A percentile compares a stretch with the other conserved stretches of the same genome.
These are phyloP conservation scores for Orbilia quercus DNA, from an alignment of 2,329 filamentous ascomycete species.

Conservation along the genomic window DNA sequence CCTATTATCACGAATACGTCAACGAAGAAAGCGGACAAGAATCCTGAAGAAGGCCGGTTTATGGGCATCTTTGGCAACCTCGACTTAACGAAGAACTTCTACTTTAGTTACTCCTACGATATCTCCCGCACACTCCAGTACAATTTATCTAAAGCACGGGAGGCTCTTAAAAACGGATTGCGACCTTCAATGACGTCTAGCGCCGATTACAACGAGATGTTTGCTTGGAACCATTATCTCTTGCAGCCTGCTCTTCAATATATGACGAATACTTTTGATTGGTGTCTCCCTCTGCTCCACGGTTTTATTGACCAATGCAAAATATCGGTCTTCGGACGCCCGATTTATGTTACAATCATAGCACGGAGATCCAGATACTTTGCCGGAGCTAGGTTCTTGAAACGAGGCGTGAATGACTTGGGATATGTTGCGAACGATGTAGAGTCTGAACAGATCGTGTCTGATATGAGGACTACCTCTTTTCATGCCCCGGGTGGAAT, in stretches of 20 bases:
- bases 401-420: conserved; percentile 91
- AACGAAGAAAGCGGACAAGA: conserved; percentile 79
- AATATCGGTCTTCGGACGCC: conserved; percentile 84
- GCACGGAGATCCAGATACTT: conserved; percentile 92
- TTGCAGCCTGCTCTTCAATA: conserved; percentile 77
- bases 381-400: conserved; percentile 91
- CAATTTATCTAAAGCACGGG: conserved; percentile 85
- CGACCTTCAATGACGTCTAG: conserved; percentile 66
- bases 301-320: conserved; percentile 93
- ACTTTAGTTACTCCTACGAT: conserved; percentile 98
- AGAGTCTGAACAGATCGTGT: conserved; percentile 97
- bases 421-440: conserved; percentile 81
- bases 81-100: conserved; percentile 90
- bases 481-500: conserved; percentile 90
- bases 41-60: conserved; percentile 89
- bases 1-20: conserved; percentile 77
- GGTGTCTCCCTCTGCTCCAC: conserved; percentile 95
- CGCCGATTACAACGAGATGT: conserved; percentile 88
- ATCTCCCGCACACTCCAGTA: conserved; percentile 91
- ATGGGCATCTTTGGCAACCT: conserved; percentile 89
- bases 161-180: conserved; percentile 74
- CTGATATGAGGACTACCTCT: conserved; percentile 91
- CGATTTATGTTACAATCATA: conserved; percentile 92
- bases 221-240: conserved; percentile 95
- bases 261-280: conserved; percentile 86